Evolutionary conservation across 2,329 filamentous ascomycete species (phyloP).

Genomic region (Aspergillus sp.): DNA sequence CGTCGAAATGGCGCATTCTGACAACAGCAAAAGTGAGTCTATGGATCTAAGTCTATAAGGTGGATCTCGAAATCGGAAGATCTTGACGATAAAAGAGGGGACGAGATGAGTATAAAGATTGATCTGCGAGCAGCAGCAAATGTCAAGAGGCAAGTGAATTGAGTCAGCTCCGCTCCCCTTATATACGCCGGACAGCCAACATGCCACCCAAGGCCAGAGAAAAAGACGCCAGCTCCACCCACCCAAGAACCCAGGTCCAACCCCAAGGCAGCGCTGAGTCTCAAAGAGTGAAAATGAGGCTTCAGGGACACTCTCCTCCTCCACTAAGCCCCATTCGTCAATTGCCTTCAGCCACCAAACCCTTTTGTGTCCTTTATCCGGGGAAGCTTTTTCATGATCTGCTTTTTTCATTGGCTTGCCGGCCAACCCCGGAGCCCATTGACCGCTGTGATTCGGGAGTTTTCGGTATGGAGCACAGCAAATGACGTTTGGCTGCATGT

Average conservation of each 20-base stretch:
- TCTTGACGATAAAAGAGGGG: neutral
- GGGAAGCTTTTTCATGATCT: conserved; percentile 5
- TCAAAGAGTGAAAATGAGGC: neutral
- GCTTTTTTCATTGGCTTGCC: conserved; percentile 9
- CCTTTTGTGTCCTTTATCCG: conserved; percentile 1
- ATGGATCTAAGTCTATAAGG: neutral
- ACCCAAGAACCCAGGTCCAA: neutral
- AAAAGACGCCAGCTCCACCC: neutral
- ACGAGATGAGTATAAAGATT: neutral
- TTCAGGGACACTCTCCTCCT: conserved; percentile 4
- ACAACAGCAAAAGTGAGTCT: neutral
- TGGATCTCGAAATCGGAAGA: neutral
- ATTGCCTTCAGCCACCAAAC: neutral
- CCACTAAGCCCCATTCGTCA: neutral
- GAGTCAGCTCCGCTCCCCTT: neutral
- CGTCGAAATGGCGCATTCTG: conserved; percentile 40
- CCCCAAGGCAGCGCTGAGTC: neutral
- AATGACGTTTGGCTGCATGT: conserved; percentile 26
- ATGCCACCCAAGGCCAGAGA: neutral
- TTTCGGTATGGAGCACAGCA: conserved; percentile 22
- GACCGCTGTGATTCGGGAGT: conserved; percentile 9
- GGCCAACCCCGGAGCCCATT: neutral
- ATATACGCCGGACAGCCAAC: neutral
- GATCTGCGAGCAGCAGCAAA: neutral
- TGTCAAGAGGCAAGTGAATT: neutral